phyloP scores from a whole-genome alignment of 2,329 filamentous ascomycete genomes.

The Xylaria sp. region DNA sequence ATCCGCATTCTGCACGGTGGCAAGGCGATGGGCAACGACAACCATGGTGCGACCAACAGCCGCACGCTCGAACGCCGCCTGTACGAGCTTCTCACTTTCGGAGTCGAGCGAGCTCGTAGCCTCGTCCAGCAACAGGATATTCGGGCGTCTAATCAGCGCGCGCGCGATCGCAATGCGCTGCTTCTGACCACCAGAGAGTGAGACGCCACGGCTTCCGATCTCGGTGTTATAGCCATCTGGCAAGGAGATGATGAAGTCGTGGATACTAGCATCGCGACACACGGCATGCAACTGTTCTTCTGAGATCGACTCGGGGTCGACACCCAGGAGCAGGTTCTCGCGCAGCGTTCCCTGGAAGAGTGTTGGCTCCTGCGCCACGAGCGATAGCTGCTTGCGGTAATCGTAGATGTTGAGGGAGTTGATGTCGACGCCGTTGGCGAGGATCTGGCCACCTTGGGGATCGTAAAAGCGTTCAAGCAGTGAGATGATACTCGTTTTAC shows the following conservation, averaged over 20 bases:
- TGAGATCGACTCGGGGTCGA: slow-evolving; percentile 47
- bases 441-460: slow-evolving; percentile 56
- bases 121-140: slow-evolving; percentile 65
- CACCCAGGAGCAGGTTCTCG: slow-evolving; percentile 65
- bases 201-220: slow-evolving; percentile 61
- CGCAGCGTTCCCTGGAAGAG: slow-evolving; percentile 58
- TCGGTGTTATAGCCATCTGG: slow-evolving; percentile 64
- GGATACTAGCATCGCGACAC: slow-evolving; percentile 59
- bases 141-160: slow-evolving; percentile 60
- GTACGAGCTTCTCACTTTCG: slow-evolving; percentile 51
- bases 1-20: slow-evolving; percentile 73
- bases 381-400: slow-evolving; percentile 60
- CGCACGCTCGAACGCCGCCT: slow-evolving; percentile 62
- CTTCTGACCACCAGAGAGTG: slow-evolving; percentile 65
- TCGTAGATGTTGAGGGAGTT: slow-evolving; percentile 51
- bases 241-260: slow-evolving; percentile 64
- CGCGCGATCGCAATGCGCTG: slow-evolving; percentile 66
- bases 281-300: slow-evolving; percentile 48
- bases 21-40: slow-evolving; percentile 71
- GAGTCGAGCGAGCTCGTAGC: slow-evolving; percentile 66
- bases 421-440: slow-evolving; percentile 59
- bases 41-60: slow-evolving; percentile 60
- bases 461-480: slow-evolving; percentile 68
- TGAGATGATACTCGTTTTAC: slow-evolving; percentile 67
- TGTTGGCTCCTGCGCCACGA: slow-evolving; percentile 70